phyloP scores from a whole-genome alignment of 306 rosid species.

The Acacia acuminata region DNA sequence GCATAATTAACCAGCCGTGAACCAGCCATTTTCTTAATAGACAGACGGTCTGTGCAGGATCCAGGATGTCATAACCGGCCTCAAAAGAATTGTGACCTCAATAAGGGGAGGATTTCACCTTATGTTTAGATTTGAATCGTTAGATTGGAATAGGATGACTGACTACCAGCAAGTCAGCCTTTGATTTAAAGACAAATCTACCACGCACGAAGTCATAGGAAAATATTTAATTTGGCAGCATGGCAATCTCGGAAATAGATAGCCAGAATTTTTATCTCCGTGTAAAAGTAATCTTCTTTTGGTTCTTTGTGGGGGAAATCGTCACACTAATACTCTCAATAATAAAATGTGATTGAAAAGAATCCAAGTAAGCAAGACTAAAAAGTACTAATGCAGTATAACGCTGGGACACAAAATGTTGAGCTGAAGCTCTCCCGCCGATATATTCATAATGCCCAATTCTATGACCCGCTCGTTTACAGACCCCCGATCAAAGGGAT shows the following conservation, averaged over 20 bases:
- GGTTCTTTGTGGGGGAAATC: background rate
- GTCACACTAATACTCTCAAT: background rate
- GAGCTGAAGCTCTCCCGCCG: background rate
- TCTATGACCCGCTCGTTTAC: background rate
- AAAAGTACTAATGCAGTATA: background rate
- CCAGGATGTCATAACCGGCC: background rate
- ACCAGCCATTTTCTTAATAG: background rate
- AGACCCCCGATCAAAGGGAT: background rate
- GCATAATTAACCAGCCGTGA: background rate
- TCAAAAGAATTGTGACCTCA: background rate
- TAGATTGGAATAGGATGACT: background rate
- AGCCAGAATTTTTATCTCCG: background rate
- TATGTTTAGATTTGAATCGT: background rate
- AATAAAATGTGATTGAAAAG: background rate
- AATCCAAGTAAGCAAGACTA: background rate
- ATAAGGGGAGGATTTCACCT: background rate
- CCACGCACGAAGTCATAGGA: background rate
- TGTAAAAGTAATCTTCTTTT: background rate
- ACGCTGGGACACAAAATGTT: background rate
- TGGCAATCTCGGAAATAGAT: background rate
- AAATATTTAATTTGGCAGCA: background rate
- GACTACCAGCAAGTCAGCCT: background rate
- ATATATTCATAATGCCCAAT: background rate
- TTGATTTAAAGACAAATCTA: background rate
- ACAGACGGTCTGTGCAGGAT: background rate